Conservation (phyloP, 352 stramenopile species). For the Phytopythium montanum region DNA sequence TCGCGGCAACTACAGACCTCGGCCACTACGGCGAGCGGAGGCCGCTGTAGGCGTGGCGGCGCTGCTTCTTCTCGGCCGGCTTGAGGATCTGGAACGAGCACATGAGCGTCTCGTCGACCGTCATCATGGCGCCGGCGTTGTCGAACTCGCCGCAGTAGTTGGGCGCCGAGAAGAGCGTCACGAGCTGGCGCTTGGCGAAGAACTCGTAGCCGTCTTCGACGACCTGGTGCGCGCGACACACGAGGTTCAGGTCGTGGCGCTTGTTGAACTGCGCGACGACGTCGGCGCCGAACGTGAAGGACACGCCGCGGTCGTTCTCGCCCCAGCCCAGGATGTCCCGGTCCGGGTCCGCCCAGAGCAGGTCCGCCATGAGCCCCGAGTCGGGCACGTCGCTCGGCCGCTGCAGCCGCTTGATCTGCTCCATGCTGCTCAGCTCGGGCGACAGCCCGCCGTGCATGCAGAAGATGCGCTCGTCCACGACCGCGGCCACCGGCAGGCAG, state of each 20-base stretch:
- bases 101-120: constrained; percentile 90
- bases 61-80: constrained; percentile 50
- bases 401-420: constrained; percentile 95
- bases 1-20: too few species aligned
- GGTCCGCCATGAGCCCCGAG: constrained; percentile 94
- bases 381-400: constrained; percentile 90
- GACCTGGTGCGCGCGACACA: constrained; percentile 95
- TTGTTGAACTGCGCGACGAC: constrained; percentile 97
- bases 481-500: constrained; percentile 93
- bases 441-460: constrained; percentile 98
- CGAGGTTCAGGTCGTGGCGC: constrained; percentile 96
- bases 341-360: constrained; percentile 98
- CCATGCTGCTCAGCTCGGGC: constrained; percentile 90
- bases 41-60: constrained; percentile 34
- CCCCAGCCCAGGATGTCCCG: constrained; percentile 97
- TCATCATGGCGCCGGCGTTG: constrained; percentile 98
- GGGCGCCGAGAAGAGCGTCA: constrained; percentile 98
- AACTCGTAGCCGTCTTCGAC: constrained; percentile 90
- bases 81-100: constrained; percentile 74
- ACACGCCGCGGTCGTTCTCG: constrained; percentile 96
- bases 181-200: constrained; percentile 95
- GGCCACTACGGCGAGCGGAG: constrained; percentile 15
- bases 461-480: constrained; percentile 99
- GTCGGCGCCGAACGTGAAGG: constrained; percentile 98
- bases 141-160: constrained; percentile 99